Evolutionary conservation across 805 yeast genomes (phyloP).

Genomic region (Barnettozyma sp.): DNA sequence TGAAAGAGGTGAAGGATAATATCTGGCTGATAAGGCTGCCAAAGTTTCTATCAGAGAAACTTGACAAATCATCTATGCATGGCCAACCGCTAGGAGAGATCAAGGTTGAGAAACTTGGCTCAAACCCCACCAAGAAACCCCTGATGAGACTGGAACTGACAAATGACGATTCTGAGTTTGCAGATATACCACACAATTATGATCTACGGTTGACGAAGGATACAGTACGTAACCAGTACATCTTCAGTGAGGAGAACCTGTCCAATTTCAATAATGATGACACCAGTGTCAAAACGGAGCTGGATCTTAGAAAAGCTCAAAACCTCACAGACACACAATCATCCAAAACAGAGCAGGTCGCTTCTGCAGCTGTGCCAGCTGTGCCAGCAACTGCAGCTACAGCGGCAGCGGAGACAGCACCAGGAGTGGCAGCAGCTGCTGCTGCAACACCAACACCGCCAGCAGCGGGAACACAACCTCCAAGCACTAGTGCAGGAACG

Average conservation of each 20-base stretch:
- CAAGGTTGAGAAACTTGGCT: conserved; percentile 33
- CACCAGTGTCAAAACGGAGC: conserved; percentile 28
- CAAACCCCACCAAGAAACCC: conserved; percentile 7
- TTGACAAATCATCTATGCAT: conserved; percentile 58
- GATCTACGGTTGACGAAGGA: conserved; percentile 73
- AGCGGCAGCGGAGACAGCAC: too few species aligned
- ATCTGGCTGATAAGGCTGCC: conserved; percentile 94
- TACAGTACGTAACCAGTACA: conserved; percentile 76
- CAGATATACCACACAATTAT: conserved; percentile 74
- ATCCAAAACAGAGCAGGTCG: too few species aligned
- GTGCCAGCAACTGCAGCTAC: too few species aligned
- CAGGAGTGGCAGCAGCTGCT: too few species aligned
- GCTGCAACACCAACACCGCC: too few species aligned
- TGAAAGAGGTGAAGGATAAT: conserved; percentile 54
- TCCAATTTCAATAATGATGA: conserved; percentile 40
- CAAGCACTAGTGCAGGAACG: too few species aligned
- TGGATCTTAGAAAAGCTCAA: conserved; percentile 8
- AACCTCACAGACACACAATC: neutral
- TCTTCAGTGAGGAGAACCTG: conserved; percentile 82
- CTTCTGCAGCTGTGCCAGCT: too few species aligned
- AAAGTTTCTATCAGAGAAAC: conserved; percentile 71
- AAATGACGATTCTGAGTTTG: conserved; percentile 29
- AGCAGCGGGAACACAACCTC: neutral
- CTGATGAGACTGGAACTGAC: conserved; percentile 55
- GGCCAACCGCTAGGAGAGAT: conserved; percentile 81